phyloP scores from a whole-genome alignment of 2,329 filamentous ascomycete species.

The Ophiosphaerella narmari region DNA sequence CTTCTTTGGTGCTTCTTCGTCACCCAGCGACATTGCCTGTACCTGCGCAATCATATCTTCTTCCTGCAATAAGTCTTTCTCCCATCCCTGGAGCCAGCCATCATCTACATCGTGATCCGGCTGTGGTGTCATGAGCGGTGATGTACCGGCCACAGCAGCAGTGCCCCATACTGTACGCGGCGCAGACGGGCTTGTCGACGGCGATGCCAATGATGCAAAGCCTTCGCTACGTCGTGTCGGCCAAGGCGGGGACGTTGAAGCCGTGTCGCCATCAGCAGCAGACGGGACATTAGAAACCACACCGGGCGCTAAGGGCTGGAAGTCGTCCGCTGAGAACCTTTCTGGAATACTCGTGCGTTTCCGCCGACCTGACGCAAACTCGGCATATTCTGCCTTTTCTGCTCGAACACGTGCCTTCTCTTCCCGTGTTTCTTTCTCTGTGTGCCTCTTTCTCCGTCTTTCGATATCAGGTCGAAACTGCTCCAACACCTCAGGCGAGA shows the following conservation, averaged over 20 bases:
- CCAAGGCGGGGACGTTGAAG: constrained; percentile 55
- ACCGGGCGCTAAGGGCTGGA: constrained; percentile 45
- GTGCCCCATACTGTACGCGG: constrained; percentile 94
- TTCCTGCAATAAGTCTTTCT: constrained; percentile 73
- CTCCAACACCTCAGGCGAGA: constrained; percentile 73
- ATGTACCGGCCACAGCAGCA: constrained; percentile 62
- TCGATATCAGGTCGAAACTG: constrained; percentile 78
- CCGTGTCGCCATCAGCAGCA: constrained; percentile 37
- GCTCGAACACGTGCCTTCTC: constrained; percentile 83
- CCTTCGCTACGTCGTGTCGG: constrained; percentile 58
- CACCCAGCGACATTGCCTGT: constrained; percentile 45
- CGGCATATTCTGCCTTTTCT: constrained; percentile 76
- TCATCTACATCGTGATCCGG: constrained; percentile 62
- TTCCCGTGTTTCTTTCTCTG: constrained; percentile 82
- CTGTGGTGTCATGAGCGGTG: constrained; percentile 58
- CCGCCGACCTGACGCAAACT: constrained; percentile 68
- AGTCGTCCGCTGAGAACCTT: constrained; percentile 56
- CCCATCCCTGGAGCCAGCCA: constrained; percentile 85
- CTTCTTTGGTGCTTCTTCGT: constrained; percentile 38
- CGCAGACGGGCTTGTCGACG: constrained; percentile 79
- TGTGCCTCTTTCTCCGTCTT: constrained; percentile 73
- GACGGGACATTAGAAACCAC: constrained; percentile 30
- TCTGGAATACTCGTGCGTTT: constrained; percentile 61
- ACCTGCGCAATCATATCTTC: constrained; percentile 56
- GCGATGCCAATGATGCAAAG: constrained; percentile 72